Conservation (phyloP, 139 green algal genomes). For the Haematococcus lacustris region DNA sequence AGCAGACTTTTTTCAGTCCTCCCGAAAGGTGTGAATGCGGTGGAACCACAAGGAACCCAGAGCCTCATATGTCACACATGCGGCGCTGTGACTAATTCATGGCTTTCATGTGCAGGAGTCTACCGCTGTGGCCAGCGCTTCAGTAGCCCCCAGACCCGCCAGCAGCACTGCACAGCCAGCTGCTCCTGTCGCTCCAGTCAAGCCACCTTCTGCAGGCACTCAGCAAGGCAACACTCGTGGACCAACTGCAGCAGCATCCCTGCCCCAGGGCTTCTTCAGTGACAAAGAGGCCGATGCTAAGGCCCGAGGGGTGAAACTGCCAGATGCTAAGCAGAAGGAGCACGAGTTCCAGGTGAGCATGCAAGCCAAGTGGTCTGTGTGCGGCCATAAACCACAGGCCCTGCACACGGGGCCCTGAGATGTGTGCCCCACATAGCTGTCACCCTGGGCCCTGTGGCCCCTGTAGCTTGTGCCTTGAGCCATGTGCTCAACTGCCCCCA, state of each 20-base stretch:
- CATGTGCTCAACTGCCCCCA: too few relatives aligned
- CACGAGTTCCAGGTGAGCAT: conserved; percentile 30
- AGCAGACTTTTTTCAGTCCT: conserved; percentile 3
- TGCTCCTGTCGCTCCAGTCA: background rate
- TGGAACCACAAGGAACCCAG: too few relatives aligned
- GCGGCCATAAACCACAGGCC: too few relatives aligned
- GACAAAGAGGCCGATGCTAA: conserved; percentile 46
- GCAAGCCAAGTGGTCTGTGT: too few relatives aligned
- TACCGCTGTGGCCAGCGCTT: background rate
- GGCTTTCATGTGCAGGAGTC: background rate
- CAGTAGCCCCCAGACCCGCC: background rate
- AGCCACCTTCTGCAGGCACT: background rate
- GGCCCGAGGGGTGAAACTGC: conserved; percentile 36
- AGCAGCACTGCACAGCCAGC: background rate
- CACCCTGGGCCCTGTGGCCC: too few relatives aligned
- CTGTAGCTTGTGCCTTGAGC: too few relatives aligned
- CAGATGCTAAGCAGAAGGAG: conserved; percentile 26
- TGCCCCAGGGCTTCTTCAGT: conserved; percentile 42
- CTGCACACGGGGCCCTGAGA: too few relatives aligned
- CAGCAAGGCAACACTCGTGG: background rate
- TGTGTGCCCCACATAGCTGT: too few relatives aligned
- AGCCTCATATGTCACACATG: background rate
- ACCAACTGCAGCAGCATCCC: too few relatives aligned
- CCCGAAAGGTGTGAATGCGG: background rate
- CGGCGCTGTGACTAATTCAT: background rate